A percentile compares a stretch with the other conserved stretches of the same genome.
phyloP scores from a whole-genome alignment of 2,329 filamentous ascomycete species.

The Aspergillus amoenus region DNA sequence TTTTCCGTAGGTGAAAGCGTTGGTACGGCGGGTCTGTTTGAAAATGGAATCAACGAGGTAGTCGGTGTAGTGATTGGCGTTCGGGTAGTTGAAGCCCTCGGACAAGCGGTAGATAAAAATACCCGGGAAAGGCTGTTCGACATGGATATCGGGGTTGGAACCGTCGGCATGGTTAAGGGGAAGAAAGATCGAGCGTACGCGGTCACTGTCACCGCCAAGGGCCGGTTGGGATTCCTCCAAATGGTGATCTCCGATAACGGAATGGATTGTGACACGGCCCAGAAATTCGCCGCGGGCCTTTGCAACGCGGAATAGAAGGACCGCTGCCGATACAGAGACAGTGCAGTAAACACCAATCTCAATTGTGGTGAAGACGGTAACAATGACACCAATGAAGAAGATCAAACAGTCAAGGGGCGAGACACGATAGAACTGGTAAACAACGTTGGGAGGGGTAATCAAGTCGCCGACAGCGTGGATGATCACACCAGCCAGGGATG shows the following conservation, averaged over 20 bases:
- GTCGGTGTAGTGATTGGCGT: constrained; percentile 85
- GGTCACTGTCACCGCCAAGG: constrained; percentile 34
- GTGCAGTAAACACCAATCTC: constrained; percentile 92
- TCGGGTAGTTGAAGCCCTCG: constrained; percentile 95
- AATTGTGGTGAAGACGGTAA: constrained; percentile 84
- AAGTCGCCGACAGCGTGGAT: constrained; percentile 94
- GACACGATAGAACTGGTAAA: constrained; percentile 94
- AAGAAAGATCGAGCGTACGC: constrained; percentile 73
- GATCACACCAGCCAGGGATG: constrained; percentile 81
- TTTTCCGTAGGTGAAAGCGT: constrained; percentile 62
- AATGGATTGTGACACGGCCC: constrained; percentile 79
- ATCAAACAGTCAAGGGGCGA: constrained; percentile 87
- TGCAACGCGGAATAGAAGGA: constrained; percentile 80
- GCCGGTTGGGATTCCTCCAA: constrained; percentile 57
- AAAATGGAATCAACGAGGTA: constrained; percentile 70
- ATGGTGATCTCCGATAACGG: constrained; percentile 73
- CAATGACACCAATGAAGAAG: constrained; percentile 88
- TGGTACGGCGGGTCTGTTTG: constrained; percentile 72
- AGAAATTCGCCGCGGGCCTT: constrained; percentile 82
- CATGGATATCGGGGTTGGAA: constrained; percentile 77
- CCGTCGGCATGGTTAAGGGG: constrained; percentile 86
- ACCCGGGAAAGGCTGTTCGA: constrained; percentile 83
- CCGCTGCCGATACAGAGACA: constrained; percentile 70
- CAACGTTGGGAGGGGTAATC: constrained; percentile 83
- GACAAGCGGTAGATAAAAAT: constrained; percentile 95